phyloP scores from a whole-genome alignment of 164 flowering plant species.

The Pachysandra terminalis region DNA sequence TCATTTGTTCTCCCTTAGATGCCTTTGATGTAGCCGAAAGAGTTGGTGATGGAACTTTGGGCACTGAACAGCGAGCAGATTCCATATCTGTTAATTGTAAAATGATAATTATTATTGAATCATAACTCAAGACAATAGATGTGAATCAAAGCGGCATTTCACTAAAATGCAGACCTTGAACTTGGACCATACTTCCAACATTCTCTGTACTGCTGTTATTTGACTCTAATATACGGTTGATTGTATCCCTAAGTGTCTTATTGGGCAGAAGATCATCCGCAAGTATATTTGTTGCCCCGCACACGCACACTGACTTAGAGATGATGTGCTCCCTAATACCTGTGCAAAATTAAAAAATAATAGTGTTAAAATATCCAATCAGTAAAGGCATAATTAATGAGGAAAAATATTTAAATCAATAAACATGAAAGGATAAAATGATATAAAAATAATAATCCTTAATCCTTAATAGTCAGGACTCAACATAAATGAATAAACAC shows the following conservation, averaged over 20 bases:
- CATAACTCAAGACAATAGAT: not conserved
- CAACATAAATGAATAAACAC: too few relatives aligned
- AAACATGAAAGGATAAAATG: not conserved
- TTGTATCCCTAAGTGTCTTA: slow-evolving; percentile 87
- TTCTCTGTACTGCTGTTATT: slow-evolving; percentile 83
- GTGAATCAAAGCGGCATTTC: not conserved
- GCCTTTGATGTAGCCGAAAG: slow-evolving; percentile 68
- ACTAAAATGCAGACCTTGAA: slow-evolving; percentile 51
- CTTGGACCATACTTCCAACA: slow-evolving; percentile 69
- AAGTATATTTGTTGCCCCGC: slow-evolving; percentile 80
- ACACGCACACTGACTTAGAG: slow-evolving; percentile 69
- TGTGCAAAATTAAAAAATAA: slow-evolving; percentile 20
- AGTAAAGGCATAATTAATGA: not conserved
- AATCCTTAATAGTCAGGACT: too few relatives aligned
- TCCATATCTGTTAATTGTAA: slow-evolving; percentile 76
- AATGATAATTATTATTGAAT: not conserved
- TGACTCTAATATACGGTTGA: slow-evolving; percentile 76
- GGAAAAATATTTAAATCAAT: too few relatives aligned
- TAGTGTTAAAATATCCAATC: not conserved
- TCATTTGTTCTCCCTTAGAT: slow-evolving; percentile 51
- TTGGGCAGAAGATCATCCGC: slow-evolving; percentile 97
- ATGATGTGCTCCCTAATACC: slow-evolving; percentile 90
- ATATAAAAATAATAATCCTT: too few relatives aligned
- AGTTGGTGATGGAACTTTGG: slow-evolving; percentile 66
- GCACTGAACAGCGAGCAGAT: slow-evolving; percentile 61